Conservation (phyloP, 805 yeast genomes). For the Ogataea nakhonphanomensis region DNA sequence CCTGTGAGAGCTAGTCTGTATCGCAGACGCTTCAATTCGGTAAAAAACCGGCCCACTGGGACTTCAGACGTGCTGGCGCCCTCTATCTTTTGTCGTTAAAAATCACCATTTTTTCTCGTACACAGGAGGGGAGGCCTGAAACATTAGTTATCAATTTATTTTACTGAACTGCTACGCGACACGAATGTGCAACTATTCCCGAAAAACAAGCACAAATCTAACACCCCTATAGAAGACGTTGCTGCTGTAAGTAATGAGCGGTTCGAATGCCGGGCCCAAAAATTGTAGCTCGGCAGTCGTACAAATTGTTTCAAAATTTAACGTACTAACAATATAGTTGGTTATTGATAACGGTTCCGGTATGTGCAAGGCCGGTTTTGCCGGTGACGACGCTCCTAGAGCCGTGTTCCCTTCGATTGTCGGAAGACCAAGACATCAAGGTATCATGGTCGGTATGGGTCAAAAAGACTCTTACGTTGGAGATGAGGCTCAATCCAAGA, state of each 20-base stretch:
- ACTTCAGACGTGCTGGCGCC: too few species aligned
- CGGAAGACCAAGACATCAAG: slow-evolving; percentile 99
- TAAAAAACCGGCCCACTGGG: too few species aligned
- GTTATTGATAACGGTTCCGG: slow-evolving; percentile 99
- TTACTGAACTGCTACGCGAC: too few species aligned
- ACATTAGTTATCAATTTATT: too few species aligned
- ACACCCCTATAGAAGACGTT: slow-evolving; percentile 41
- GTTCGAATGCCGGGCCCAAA: slow-evolving; percentile 3
- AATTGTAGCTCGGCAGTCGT: slow-evolving; percentile 3
- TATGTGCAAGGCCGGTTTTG: slow-evolving; percentile 99
- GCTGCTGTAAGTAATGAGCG: slow-evolving; percentile 39
- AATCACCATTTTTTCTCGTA: too few species aligned
- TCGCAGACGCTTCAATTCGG: too few species aligned
- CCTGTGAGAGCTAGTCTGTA: too few species aligned
- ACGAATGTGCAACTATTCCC: neutral
- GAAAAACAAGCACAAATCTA: slow-evolving; percentile 23
- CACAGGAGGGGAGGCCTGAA: too few species aligned
- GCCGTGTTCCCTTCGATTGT: slow-evolving; percentile 99
- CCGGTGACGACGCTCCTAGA: slow-evolving; percentile 99
- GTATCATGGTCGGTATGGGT: slow-evolving; percentile 99
- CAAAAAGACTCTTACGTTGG: slow-evolving; percentile 99
- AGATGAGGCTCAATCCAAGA: slow-evolving; percentile 99
- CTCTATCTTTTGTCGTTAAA: too few species aligned
- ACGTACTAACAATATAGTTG: slow-evolving; percentile 34
- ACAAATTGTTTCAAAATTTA: neutral